A percentile compares a stretch with the other conserved stretches of the same genome.
Evolutionary conservation across 495 filamentous ascomycete species (phyloP).

Genomic region (Lentithecium fluviatile): DNA sequence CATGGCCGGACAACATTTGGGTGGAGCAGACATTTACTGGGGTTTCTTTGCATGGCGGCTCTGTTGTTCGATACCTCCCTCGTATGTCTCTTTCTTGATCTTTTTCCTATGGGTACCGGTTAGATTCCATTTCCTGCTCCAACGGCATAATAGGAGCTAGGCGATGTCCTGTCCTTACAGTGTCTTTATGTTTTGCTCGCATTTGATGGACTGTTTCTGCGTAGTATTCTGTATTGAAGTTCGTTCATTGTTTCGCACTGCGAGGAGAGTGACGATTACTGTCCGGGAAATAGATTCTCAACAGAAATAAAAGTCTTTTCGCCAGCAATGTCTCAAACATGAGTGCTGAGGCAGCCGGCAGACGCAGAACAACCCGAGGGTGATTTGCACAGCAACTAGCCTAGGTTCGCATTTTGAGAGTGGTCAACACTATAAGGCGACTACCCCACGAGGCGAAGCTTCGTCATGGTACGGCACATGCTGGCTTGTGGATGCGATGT

Average conservation of each 20-base stretch:
- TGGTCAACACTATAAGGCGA: too few species aligned
- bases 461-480: too few species aligned
- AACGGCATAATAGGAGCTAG: constrained; percentile 9
- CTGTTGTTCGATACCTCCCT: constrained; percentile 15
- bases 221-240: not conserved
- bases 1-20: constrained; percentile 32
- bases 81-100: not conserved
- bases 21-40: constrained; percentile 20
- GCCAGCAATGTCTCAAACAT: not conserved
- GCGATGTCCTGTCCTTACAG: constrained; percentile 36
- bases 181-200: constrained; percentile 15
- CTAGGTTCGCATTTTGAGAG: too few species aligned
- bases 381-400: too few species aligned
- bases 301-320: constrained; percentile 26
- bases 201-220: constrained; percentile 28
- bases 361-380: too few species aligned
- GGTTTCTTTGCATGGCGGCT: constrained; percentile 35
- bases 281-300: not conserved
- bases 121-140: constrained; percentile 19
- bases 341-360: too few species aligned
- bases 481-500: too few species aligned
- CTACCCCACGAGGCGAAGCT: too few species aligned
- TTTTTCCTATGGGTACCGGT: constrained; percentile 3
- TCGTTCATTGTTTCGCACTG: not conserved
- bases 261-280: too few species aligned